Evolutionary conservation across 257 asterid species (phyloP), one percentile per base, ranked within the genome.

Genomic region (Fraxinus excelsior): DNA sequence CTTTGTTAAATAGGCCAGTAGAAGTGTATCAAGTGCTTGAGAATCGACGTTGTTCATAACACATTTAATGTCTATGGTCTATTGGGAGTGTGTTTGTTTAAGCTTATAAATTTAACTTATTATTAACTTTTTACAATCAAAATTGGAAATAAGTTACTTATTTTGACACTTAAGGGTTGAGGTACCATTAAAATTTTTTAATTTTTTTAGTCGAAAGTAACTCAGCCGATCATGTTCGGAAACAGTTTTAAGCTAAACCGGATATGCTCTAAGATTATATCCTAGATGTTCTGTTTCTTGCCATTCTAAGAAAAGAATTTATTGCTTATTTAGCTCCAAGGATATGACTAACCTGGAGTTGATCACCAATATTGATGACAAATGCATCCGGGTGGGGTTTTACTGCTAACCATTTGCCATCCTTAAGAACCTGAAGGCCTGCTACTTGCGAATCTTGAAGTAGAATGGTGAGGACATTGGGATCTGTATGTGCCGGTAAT

Each of bases 391-490:
- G 92, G 5, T 67, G 82, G 37, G 94, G 94, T 23, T 83, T 84
- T 7, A 90, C 65, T 7, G 86, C 76, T 38, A 90, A 13, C 94
- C 94, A 90, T 73, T 86, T 84, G 12, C 86, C 94, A 26, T 86
- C 87, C 67, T 83, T 86, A 35, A 84, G 89, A 67, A 90, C 89
- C 46, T 90, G 92, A 58, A 90, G 89, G n/a, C 94, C 94, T 0
- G 84, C 23, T 0, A 90, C 90, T 0, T 82, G 71, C 29, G 66
- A 44, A 66, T 89, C 94, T 67, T 87, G 94, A 44, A 90, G 92
- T 19, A 90, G 91, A 73, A 90, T 83, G 1, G 94, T 90, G 62
- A 90, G 85, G 31, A 85, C 76, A 68, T 86, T 86, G 38, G 92
- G 91, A 76, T 90, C 94, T 0, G 92, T 87, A 70, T 90, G 94